These are phyloP conservation scores for Beauveria caledonica DNA, from an alignment of 2,329 filamentous ascomycete genomes.

Conservation along the genomic window DNA sequence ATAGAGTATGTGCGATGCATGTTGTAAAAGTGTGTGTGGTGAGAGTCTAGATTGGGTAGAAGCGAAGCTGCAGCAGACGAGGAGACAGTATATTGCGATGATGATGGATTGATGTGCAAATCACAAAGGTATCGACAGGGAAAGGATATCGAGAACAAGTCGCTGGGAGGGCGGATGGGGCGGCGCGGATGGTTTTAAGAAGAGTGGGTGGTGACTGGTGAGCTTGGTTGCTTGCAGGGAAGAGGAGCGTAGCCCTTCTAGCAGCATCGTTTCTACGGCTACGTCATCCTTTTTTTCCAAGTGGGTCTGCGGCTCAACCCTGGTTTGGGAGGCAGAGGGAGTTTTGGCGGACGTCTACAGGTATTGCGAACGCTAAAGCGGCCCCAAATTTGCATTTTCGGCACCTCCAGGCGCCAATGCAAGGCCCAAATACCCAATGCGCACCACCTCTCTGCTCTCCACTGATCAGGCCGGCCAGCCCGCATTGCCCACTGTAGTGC, in stretches of 20 bases:
- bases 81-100: neutral
- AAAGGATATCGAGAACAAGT: slow-evolving; percentile 3
- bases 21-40: slow-evolving; percentile 19
- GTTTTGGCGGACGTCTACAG: neutral
- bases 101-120: slow-evolving; percentile 5
- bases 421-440: neutral
- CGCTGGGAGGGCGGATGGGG: slow-evolving; percentile 8
- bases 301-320: slow-evolving; percentile 7
- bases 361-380: neutral
- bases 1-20: slow-evolving; percentile 99
- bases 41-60: neutral
- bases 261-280: slow-evolving; percentile 13
- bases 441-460: too few relatives aligned
- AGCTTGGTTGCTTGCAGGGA: slow-evolving; percentile 10
- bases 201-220: neutral
- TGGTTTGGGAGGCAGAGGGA: neutral
- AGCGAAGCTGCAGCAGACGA: neutral
- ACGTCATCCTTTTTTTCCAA: slow-evolving; percentile 12
- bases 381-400: too few relatives aligned
- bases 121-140: slow-evolving; percentile 5
- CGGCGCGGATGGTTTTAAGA: slow-evolving; percentile 10
- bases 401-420: neutral
- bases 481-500: too few relatives aligned
- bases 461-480: too few relatives aligned
- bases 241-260: neutral